A percentile compares a stretch with the other conserved stretches of the same genome.
phyloP scores from a whole-genome alignment of 306 rosid species.

The Cucumis sativus region Cucumber_9930_V3 NC_026656.2:13001001-13001500 shows the following conservation, averaged over 20 bases:
- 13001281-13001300: constrained; percentile 26
- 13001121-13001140: constrained; percentile 28
- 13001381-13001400: constrained; percentile 34
- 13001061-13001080: constrained; percentile 39
- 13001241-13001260: constrained; percentile 45
- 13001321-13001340: constrained; percentile 32
- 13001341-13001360: constrained; percentile 51
- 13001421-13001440: constrained; percentile 20
- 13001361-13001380: constrained; percentile 64
- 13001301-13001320: constrained; percentile 19
- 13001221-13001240: constrained; percentile 32
- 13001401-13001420: constrained; percentile 20
- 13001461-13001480: constrained; percentile 39
- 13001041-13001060: constrained; percentile 75
- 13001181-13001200: constrained; percentile 24
- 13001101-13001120: constrained; percentile 21
- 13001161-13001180: constrained; percentile 26
- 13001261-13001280: constrained; percentile 27
- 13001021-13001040: constrained; percentile 34
- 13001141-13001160: constrained; percentile 20
- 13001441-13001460: constrained; percentile 25
- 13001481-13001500: constrained; percentile 27
- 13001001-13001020: constrained; percentile 20
- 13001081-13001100: constrained; percentile 36
- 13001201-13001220: constrained; percentile 28